Base-by-base conservation (phyloP, 164 flowering plant genomes). In the Magnolia changhungtana region DNA sequence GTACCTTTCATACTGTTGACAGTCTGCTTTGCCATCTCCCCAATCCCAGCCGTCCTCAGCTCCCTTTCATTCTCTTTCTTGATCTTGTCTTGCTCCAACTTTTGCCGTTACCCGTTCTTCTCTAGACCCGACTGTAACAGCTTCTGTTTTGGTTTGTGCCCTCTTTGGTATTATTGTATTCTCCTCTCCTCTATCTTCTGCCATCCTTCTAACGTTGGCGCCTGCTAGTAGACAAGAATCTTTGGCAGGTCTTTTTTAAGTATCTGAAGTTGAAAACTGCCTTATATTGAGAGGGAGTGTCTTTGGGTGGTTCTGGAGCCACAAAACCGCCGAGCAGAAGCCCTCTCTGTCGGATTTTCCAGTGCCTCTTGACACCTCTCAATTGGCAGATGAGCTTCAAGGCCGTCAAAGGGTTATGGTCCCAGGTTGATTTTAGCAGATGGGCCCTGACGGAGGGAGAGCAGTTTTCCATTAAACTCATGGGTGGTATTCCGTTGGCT, bases 331-430 rank as follows among this genome's bases (percentile, higher is more conserved):
- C 13, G 82, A 73, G 69, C 85, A 83, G 79, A 84, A 85, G 0
- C 83, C 81, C 23, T 85, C 86, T 31, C 80, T 84, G 73, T 84
- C 88, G 0, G 85, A 82, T 63, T 87, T 87, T 0, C 84, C 91
- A 0, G 88, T 87, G 50, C 92, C 91, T 16, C 91, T 73, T 73
- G 8, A 89, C 89, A 0, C 89, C 92, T 13, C 92, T 74, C 8
- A 91, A 72, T 63, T 91, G 83, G 75, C 86, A 85, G 67, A 88
- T 72, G 66, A 91, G 87, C 37, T 90, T 90, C 27, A 90, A 81
- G 9, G 92, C 70, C 13, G 86, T 82, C 29, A 82, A n/a, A 0
- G 89, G 74, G 29, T 87, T 77, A 68, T 79, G 79, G 0, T 63
- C 79, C 91, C 24, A 23, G 24, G 24, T 1, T 23, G 24, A 23